Evolutionary conservation across 2,329 filamentous ascomycete genomes (phyloP), one percentile per base, ranked within the genome.

Genomic region (Purpureocillium lavendulum): DNA sequence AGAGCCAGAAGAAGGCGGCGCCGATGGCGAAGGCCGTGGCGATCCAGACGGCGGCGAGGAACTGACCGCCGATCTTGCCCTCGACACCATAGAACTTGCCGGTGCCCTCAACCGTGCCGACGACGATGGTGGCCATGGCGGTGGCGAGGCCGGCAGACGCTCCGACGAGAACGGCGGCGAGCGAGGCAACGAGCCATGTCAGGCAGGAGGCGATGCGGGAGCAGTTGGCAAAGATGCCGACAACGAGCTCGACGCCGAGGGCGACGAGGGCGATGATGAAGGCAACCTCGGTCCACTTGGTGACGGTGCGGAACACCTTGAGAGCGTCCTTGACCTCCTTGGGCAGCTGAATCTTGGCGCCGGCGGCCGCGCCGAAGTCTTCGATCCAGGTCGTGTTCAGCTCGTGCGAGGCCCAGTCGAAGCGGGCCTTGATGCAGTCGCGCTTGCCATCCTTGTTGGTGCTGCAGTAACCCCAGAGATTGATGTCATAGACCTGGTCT

Each of bases 381-480:
- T 82, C 70, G 46, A 92, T 57, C 42, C 59, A 49, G 36, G 49
- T 50, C 64, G 79, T 83, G 46, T 84, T 77, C 47, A 94, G 67
- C 2, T 80, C 74, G 51, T 83, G 71, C 61, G 82, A 76, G 52
- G 84, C 87, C 79, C 86, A 98, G 64, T 87, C 70, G 51, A 82
- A 80, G 59, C 82, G 67, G 40, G 80, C 72, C 50, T 79, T 70
- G 39, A 80, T 82, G 75, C 90, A 97, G 50, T 73, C 67, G 47
- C 71, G 69, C 46, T 72, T 69, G 47, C 49, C 49, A 48, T 73
- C 72, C 49, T 69, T 60, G 37, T 71, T 64, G 39, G 74, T 78
- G 41, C 70, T 67, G 75, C 92, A 97, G 74, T 88, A 95, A 58
- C 84, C 84, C 84, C 87, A 94, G 30, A 97, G 72, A 56, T 76